A percentile compares a stretch with the other conserved stretches of the same genome.
Conservation (phyloP, 2,329 filamentous ascomycete genomes). For the Trichophyton schoenleinii region DNA sequence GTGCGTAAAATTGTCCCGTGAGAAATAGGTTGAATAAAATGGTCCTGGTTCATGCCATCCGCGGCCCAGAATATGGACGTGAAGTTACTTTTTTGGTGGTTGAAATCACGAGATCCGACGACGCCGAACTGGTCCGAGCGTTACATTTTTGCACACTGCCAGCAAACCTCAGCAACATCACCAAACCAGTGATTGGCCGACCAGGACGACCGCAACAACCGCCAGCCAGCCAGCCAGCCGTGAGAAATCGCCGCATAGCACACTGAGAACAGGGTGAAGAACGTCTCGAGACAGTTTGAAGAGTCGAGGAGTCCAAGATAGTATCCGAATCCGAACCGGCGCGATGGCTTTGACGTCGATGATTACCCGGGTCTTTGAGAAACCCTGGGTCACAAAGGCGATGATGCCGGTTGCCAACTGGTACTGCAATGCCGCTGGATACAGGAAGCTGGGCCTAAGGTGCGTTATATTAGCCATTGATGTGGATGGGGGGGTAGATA, state of each 20-base stretch:
- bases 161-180: neutral
- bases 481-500: neutral
- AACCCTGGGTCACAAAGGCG: conserved; percentile 73
- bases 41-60: neutral
- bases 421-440: conserved; percentile 82
- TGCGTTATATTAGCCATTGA: conserved; percentile 34
- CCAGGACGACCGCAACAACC: neutral
- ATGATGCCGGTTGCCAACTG: conserved; percentile 73
- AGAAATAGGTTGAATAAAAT: neutral
- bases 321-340: neutral
- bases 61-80: neutral
- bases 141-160: conserved; percentile 11
- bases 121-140: conserved; percentile 14
- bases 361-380: conserved; percentile 59
- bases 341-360: conserved; percentile 31
- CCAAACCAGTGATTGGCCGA: conserved; percentile 9
- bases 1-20: neutral
- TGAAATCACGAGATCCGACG: conserved; percentile 11
- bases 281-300: neutral
- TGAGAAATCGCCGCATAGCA: conserved; percentile 14
- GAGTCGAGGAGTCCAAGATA: no score
- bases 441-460: conserved; percentile 85
- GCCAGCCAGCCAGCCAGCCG: neutral
- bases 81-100: conserved; percentile 6
- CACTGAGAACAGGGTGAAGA: conserved; percentile 15